A percentile compares a stretch with the other conserved stretches of the same genome.
Conservation (phyloP, 2,329 filamentous ascomycete species). For the Cryphonectria nitschkei region DNA sequence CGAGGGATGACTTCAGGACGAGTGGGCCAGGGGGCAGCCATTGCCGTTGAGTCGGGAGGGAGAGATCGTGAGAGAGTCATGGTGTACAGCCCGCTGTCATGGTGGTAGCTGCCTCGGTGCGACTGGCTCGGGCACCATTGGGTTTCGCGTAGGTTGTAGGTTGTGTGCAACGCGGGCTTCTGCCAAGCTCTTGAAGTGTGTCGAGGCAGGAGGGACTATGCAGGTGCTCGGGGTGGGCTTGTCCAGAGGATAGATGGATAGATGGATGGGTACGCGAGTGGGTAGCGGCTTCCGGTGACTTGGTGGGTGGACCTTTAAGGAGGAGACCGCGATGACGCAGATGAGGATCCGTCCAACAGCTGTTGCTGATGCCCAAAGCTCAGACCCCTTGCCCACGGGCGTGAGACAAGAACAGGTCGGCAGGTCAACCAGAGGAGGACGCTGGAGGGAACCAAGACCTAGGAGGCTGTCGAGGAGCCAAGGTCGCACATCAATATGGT, state of each 20-base stretch:
- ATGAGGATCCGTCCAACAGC: slow-evolving; percentile 9
- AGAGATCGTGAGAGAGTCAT: slow-evolving; percentile 25
- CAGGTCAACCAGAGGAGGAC: neutral
- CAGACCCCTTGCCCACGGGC: slow-evolving; percentile 5
- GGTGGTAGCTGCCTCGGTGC: slow-evolving; percentile 18
- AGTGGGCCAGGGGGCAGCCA: slow-evolving; percentile 26
- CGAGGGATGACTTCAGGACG: slow-evolving; percentile 19
- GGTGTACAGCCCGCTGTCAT: slow-evolving; percentile 26
- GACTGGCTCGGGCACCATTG: slow-evolving; percentile 16
- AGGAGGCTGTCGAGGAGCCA: slow-evolving; percentile 1
- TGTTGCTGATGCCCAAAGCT: slow-evolving; percentile 15
- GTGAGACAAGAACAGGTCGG: neutral
- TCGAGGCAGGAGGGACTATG: neutral
- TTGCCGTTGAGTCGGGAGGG: slow-evolving; percentile 19
- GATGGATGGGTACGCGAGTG: slow-evolving; percentile 10
- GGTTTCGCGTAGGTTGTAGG: neutral
- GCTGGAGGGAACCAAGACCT: neutral
- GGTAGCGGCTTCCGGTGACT: slow-evolving; percentile 24
- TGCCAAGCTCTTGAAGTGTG: neutral
- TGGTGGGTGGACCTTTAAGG: neutral
- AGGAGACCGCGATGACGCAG: slow-evolving; percentile 23
- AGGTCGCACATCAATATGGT: neutral
- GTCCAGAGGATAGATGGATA: neutral
- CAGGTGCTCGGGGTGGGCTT: neutral
- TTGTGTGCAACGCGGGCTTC: neutral